Evolutionary conservation across 2,329 filamentous ascomycete species (phyloP).

Genomic region (Hymenoscyphus fructigenus): DNA sequence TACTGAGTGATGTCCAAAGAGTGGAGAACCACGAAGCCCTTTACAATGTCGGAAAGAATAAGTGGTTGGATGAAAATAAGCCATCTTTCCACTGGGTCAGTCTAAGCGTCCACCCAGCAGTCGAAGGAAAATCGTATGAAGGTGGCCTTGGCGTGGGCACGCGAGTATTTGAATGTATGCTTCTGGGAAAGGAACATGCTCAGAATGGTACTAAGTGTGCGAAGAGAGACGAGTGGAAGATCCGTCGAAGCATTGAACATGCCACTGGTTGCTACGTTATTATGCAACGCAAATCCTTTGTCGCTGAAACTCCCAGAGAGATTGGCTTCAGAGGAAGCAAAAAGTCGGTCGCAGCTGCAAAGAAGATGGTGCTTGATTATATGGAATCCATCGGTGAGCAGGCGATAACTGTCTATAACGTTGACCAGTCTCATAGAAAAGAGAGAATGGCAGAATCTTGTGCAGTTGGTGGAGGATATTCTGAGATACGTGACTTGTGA

Average conservation of each 20-base stretch:
- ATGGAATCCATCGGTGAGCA: background rate
- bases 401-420: background rate
- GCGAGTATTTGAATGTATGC: background rate
- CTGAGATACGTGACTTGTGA: too few species aligned
- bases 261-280: conserved; percentile 5
- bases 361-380: background rate
- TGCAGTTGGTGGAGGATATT: too few species aligned
- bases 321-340: conserved; percentile 4
- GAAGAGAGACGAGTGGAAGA: background rate
- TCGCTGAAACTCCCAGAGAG: background rate
- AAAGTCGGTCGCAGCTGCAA: conserved; percentile 4
- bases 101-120: conserved; percentile 2
- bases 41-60: conserved; percentile 2
- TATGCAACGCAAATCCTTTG: background rate
- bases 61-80: conserved; percentile 17
- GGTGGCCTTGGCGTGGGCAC: conserved; percentile 9
- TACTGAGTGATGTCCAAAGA: background rate
- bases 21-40: background rate
- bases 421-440: background rate
- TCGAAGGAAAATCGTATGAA: background rate
- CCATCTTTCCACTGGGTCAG: conserved; percentile 18
- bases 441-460: background rate
- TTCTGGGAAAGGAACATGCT: background rate
- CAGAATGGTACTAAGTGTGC: background rate
- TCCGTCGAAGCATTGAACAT: conserved; percentile 4